phyloP scores from a whole-genome alignment of 2,329 filamentous ascomycete genomes.

The Fusarium decemcellulare region DNA sequence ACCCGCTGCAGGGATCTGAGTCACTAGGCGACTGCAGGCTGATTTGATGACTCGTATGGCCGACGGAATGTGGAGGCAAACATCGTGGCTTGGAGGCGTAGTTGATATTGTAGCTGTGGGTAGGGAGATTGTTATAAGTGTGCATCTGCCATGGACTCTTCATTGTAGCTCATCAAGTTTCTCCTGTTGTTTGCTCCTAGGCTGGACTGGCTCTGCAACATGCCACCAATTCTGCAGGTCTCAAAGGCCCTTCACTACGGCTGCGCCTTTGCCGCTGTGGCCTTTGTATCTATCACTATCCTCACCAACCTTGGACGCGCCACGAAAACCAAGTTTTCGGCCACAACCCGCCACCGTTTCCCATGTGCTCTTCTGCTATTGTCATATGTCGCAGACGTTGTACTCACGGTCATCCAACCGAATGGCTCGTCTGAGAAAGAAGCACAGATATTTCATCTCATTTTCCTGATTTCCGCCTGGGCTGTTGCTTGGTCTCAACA shows the following conservation, averaged over 20 bases:
- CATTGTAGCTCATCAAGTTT: too few species aligned
- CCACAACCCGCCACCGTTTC: background rate
- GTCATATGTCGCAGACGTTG: conserved; percentile 11
- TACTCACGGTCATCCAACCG: background rate
- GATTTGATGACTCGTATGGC: too few species aligned
- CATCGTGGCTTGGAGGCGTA: too few species aligned
- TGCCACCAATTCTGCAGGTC: conserved; percentile 19
- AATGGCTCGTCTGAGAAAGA: background rate
- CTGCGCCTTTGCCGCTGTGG: conserved; percentile 3
- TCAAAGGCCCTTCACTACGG: conserved; percentile 31
- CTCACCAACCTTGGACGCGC: conserved; percentile 2
- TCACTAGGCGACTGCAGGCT: too few species aligned
- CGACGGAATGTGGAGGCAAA: too few species aligned
- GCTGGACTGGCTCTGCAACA: conserved; percentile 11
- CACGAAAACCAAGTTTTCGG: background rate
- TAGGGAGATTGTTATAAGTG: too few species aligned
- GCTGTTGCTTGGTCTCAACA: conserved; percentile 1
- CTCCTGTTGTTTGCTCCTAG: too few species aligned
- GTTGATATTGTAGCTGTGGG: too few species aligned
- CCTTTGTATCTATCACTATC: background rate
- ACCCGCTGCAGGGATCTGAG: too few species aligned
- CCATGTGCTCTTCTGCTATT: conserved; percentile 9
- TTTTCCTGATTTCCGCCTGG: conserved; percentile 11
- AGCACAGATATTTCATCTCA: conserved; percentile 12
- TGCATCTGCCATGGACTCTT: background rate